phyloP scores from a whole-genome alignment of 805 yeast species.

The Ogataea allantospora region DNA sequence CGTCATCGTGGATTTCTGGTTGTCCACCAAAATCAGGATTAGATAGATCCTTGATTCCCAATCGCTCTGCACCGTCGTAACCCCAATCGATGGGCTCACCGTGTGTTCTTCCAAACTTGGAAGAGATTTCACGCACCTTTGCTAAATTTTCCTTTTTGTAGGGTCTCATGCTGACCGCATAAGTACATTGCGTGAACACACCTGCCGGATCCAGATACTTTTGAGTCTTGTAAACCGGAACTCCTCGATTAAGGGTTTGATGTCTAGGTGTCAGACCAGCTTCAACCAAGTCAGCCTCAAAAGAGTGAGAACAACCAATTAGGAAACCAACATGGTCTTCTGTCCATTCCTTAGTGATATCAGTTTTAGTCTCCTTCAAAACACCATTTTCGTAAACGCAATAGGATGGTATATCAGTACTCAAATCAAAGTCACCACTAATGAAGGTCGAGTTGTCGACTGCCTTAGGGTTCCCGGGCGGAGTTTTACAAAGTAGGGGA shows the following conservation, averaged over 20 bases:
- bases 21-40: conserved; percentile 40
- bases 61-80: conserved; percentile 34
- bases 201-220: conserved; percentile 33
- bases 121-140: conserved; percentile 33
- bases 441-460: conserved; percentile 20
- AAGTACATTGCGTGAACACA: conserved; percentile 30
- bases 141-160: conserved; percentile 32
- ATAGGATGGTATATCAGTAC: conserved; percentile 38
- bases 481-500: conserved; percentile 30
- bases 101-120: conserved; percentile 33
- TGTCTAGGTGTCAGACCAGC: conserved; percentile 35
- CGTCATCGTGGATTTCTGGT: conserved; percentile 32
- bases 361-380: conserved; percentile 23
- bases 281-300: conserved; percentile 35
- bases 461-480: conserved; percentile 24
- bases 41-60: conserved; percentile 35
- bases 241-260: conserved; percentile 18
- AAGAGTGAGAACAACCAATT: conserved; percentile 43
- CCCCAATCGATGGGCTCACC: conserved; percentile 47
- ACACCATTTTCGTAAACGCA: conserved; percentile 35
- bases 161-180: conserved; percentile 44
- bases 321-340: conserved; percentile 39
- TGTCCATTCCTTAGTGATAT: conserved; percentile 35
- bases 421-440: conserved; percentile 29
- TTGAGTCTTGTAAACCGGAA: conserved; percentile 30